These are phyloP conservation scores for Entomortierella beljakovae DNA, from an alignment of 192 early-diverging fungal species.

Conservation along the genomic window DNA sequence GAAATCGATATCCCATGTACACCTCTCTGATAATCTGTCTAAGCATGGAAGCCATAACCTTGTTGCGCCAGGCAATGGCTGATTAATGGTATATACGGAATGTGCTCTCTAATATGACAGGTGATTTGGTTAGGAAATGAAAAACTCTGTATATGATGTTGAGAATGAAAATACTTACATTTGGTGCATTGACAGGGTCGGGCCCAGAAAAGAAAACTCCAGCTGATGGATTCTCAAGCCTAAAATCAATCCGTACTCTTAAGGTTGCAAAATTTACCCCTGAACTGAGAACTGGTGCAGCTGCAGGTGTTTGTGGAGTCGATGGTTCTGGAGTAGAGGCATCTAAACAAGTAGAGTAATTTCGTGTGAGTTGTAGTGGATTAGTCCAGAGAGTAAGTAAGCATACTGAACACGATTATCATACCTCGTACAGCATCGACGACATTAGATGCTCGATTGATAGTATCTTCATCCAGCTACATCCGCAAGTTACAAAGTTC, in stretches of 20 bases:
- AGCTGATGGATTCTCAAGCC: slow-evolving; percentile 59
- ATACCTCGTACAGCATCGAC: slow-evolving; percentile 31
- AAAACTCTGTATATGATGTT: not conserved
- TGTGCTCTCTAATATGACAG: slow-evolving; percentile 50
- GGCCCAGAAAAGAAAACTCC: slow-evolving; percentile 69
- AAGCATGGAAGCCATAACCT: slow-evolving; percentile 86
- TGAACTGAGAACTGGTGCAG: slow-evolving; percentile 12
- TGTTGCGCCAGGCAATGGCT: slow-evolving; percentile 71
- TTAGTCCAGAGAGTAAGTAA: no score
- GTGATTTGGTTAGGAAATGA: not conserved
- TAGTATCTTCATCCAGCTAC: slow-evolving; percentile 32
- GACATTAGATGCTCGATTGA: slow-evolving; percentile 26
- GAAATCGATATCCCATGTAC: slow-evolving; percentile 86
- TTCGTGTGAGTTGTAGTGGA: no score
- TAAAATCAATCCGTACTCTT: slow-evolving; percentile 62
- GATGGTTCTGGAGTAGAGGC: slow-evolving; percentile 45
- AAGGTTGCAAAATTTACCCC: slow-evolving; percentile 54
- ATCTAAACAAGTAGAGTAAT: slow-evolving; percentile 8
- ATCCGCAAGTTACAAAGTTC: slow-evolving; percentile 1
- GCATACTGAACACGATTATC: no score
- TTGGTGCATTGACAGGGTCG: slow-evolving; percentile 66
- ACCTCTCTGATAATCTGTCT: slow-evolving; percentile 71
- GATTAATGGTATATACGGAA: slow-evolving; percentile 76
- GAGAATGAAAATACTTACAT: slow-evolving; percentile 45
- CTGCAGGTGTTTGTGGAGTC: slow-evolving; percentile 49